phyloP scores from a whole-genome alignment of 805 yeast genomes.

The Zygoascus bituminiphila region DNA sequence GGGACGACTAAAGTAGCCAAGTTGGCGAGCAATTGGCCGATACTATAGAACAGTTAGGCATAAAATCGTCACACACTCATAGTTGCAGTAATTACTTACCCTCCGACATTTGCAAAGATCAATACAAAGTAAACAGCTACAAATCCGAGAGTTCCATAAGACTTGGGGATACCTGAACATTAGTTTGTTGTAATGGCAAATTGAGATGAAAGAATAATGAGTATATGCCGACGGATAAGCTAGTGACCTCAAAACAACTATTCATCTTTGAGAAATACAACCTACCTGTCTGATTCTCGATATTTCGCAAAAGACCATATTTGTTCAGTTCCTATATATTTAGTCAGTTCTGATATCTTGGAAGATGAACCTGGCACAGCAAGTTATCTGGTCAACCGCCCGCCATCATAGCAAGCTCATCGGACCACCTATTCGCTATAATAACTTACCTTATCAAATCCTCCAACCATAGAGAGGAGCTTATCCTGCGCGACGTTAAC shows the following conservation, averaged over 20 bases:
- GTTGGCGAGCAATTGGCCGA: constrained; percentile 90
- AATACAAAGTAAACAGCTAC: constrained; percentile 62
- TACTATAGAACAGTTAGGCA: constrained; percentile 16
- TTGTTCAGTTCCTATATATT: constrained; percentile 25
- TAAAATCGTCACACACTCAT: neutral
- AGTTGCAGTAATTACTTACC: constrained; percentile 27
- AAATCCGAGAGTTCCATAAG: constrained; percentile 68
- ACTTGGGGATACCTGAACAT: constrained; percentile 50
- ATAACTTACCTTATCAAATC: constrained; percentile 22
- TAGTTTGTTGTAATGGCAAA: neutral
- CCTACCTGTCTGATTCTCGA: constrained; percentile 13
- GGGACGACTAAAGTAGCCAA: constrained; percentile 87
- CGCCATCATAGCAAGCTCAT: no score
- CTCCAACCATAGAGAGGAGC: constrained; percentile 21
- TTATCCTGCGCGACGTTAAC: constrained; percentile 19
- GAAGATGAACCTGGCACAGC: no score
- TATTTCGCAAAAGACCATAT: constrained; percentile 24
- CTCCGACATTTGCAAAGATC: constrained; percentile 85
- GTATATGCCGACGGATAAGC: no score
- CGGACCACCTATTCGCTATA: no score
- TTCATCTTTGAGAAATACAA: no score
- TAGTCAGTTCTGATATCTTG: no score
- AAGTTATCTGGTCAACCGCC: no score
- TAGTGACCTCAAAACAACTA: no score
- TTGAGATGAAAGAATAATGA: no score